Base-by-base conservation (phyloP, 2,329 filamentous ascomycete species). In the Alternaria novae-zelandiae region DNA sequence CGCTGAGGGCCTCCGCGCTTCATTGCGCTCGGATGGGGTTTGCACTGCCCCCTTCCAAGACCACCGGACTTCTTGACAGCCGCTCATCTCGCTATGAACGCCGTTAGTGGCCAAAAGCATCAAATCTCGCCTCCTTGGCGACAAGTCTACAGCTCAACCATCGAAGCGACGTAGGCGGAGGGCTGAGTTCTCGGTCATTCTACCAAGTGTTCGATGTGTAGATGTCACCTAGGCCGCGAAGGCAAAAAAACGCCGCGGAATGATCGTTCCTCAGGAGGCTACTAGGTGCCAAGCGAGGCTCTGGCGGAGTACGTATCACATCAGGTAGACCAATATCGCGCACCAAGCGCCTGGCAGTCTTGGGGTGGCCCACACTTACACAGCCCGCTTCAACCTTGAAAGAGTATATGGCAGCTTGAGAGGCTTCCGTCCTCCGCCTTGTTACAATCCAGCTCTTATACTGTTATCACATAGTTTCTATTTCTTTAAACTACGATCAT, bases 1-100 rank as follows among this genome's bases (percentile, higher is more conserved):
- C 21, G 54, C 23, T 43, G 32, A 41, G 53, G 54, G 54, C 45
- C 41, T 59, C 54, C 41, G 55, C 32, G 59, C 57, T 43, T 43
- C 50, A 25, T 25, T 26, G 50, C 50, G 60, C 56, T 55, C 26
- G 53, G 56, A 49, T 54, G 51, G 45, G 32, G 17, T 56, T 49
- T 66, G 64, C 64, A 66, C 64, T 66, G 64, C 64, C 64, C 64
- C 61, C 53, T 60, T 63, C 57, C 61, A 64, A 63, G 54, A 61
- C 46, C 54, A 45, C 61, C 61, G 57, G 54, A 21, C 44, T 53
- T 53, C 57, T 64, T 64, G 57, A 54, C 32, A 54, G 50, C 51
- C 57, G 57, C 56, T 41, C 54, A 61, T 64, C 47, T 51, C 61
- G 57, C 57, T 54, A 58, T 47, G 54, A 44, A 58, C 23, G 55